Percentiles rank a stretch among this genome's conserved stretches.
Conservation (phyloP, 257 asterid genomes). For the Solanum chmielewskii region DNA sequence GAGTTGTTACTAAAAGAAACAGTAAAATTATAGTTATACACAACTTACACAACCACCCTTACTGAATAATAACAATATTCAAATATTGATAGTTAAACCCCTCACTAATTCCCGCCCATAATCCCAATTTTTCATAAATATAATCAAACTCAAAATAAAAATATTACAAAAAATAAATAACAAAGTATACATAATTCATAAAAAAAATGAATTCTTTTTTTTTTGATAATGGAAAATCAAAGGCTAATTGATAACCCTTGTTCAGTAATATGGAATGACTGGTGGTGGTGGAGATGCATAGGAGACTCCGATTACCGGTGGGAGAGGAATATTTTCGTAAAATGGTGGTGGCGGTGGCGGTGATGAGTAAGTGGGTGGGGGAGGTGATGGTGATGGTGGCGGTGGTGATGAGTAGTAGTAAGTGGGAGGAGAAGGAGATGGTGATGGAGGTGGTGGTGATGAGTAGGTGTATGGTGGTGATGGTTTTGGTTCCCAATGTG, state of each 20-base stretch:
- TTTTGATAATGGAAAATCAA: neutral
- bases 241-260: neutral
- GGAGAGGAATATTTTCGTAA: conserved; percentile 19
- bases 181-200: neutral
- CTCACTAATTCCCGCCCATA: neutral
- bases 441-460: conserved; percentile 12
- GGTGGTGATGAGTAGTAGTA: conserved; percentile 19
- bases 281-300: conserved; percentile 46
- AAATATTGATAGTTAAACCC: neutral
- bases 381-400: conserved; percentile 16
- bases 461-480: conserved; percentile 7
- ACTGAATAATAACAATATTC: neutral
- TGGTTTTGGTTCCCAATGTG: conserved; percentile 15
- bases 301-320: conserved; percentile 14
- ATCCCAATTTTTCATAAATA: neutral
- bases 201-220: neutral
- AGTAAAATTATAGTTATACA: neutral
- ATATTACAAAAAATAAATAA: neutral
- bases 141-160: neutral
- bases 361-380: conserved; percentile 3
- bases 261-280: conserved; percentile 24
- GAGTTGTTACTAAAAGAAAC: neutral
- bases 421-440: conserved; percentile 18
- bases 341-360: conserved; percentile 15
- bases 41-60: neutral